A percentile compares a stretch with the other conserved stretches of the same genome.
These are phyloP conservation scores for Vitis cinerea DNA, from an alignment of 164 flowering plant genomes.

Conservation along the genomic window DNA sequence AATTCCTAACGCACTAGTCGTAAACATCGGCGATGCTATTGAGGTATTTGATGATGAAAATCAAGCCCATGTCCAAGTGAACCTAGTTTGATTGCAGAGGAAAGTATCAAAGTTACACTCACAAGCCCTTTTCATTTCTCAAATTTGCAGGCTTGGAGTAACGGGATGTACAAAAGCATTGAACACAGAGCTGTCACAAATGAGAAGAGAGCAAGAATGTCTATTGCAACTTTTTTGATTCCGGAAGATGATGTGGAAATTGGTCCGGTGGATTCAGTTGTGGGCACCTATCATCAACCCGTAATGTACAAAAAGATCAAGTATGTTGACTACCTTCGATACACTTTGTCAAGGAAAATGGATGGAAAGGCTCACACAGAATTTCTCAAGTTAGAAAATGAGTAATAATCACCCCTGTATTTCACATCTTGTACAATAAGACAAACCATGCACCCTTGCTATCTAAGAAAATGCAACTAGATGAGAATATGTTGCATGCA, in stretches of 20 bases:
- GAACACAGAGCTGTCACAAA: conserved; percentile 33
- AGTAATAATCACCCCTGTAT: too few species aligned
- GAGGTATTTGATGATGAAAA: neutral
- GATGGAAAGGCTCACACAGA: conserved; percentile 23
- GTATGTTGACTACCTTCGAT: conserved; percentile 16
- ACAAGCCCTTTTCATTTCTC: too few species aligned
- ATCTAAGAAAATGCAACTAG: too few species aligned
- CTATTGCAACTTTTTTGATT: conserved; percentile 23
- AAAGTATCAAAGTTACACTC: too few species aligned
- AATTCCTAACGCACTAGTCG: conserved; percentile 29
- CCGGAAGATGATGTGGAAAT: conserved; percentile 22
- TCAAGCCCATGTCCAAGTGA: neutral
- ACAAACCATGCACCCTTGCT: too few species aligned
- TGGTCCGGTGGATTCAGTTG: conserved; percentile 18
- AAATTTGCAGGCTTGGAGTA: conserved; percentile 20
- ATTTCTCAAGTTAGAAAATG: conserved; percentile 6
- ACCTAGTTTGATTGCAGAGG: too few species aligned
- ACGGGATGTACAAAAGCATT: conserved; percentile 24
- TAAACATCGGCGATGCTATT: conserved; percentile 4
- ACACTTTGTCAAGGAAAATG: conserved; percentile 19
- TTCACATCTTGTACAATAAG: too few species aligned
- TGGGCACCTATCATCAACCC: neutral
- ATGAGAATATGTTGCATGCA: too few species aligned
- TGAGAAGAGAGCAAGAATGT: conserved; percentile 25
- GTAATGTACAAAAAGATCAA: conserved; percentile 18